Evolutionary conservation across 139 green algal species (phyloP).

Genomic region (Coelastrella sp.): DNA sequence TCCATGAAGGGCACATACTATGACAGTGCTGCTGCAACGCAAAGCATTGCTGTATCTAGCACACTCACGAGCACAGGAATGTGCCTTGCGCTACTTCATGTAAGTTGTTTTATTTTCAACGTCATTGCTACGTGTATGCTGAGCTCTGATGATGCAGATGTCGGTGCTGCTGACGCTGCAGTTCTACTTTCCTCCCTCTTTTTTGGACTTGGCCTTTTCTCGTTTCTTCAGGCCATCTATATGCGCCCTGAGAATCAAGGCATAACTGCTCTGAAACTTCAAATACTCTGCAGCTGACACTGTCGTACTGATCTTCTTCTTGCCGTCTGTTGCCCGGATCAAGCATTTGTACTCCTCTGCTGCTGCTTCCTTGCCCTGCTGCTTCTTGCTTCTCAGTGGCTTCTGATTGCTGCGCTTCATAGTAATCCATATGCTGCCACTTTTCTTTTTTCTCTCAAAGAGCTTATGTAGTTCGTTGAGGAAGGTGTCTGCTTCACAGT

Average conservation of each 20-base stretch:
- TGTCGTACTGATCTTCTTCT: conserved; percentile 81
- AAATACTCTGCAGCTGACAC: conserved; percentile 60
- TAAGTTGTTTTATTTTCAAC: too few relatives aligned
- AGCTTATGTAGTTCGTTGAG: conserved; percentile 83
- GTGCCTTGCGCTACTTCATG: too few relatives aligned
- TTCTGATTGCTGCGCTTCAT: conserved; percentile 77
- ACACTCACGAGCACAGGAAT: too few relatives aligned
- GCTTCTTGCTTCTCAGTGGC: conserved; percentile 41
- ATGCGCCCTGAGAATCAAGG: conserved; percentile 53
- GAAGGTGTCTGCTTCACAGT: conserved; percentile 74
- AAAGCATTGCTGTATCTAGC: too few relatives aligned
- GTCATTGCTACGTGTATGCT: too few relatives aligned
- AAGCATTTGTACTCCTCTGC: conserved; percentile 74
- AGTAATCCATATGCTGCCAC: conserved; percentile 76
- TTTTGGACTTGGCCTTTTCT: conserved; percentile 59
- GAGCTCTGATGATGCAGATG: neutral
- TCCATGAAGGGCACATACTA: too few relatives aligned
- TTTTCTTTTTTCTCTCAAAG: conserved; percentile 72
- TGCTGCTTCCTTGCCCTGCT: conserved; percentile 28
- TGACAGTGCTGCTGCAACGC: too few relatives aligned
- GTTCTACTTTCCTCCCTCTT: conserved; percentile 11
- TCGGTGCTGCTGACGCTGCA: neutral
- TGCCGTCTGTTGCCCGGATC: conserved; percentile 82
- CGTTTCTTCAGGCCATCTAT: conserved; percentile 74
- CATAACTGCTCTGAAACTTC: conserved; percentile 73